Evolutionary conservation across 495 filamentous ascomycete genomes (phyloP).

Genomic region (Penicillium egyptiacum): DNA sequence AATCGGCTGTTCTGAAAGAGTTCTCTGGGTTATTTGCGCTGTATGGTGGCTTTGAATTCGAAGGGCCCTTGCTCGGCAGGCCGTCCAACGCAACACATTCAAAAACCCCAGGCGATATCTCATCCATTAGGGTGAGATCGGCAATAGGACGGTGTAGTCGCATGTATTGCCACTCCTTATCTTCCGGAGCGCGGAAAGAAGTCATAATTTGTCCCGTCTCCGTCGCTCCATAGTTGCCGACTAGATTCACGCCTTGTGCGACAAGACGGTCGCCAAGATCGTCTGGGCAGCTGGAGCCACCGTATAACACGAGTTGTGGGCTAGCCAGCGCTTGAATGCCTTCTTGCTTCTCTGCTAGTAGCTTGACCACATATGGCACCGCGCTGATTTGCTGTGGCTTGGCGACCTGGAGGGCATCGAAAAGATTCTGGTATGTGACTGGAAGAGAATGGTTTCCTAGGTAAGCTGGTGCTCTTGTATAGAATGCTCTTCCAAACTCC

Average conservation of each 20-base stretch:
- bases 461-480: slow-evolving; percentile 45
- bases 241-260: slow-evolving; percentile 53
- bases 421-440: slow-evolving; percentile 52
- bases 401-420: slow-evolving; percentile 46
- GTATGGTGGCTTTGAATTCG: slow-evolving; percentile 58
- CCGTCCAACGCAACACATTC: slow-evolving; percentile 59
- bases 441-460: slow-evolving; percentile 53
- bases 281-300: slow-evolving; percentile 55
- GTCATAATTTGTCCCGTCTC: slow-evolving; percentile 60
- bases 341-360: slow-evolving; percentile 50
- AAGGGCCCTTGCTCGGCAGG: slow-evolving; percentile 64
- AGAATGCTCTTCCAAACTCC: slow-evolving; percentile 46
- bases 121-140: slow-evolving; percentile 52
- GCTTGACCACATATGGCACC: slow-evolving; percentile 57
- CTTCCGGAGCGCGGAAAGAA: slow-evolving; percentile 44
- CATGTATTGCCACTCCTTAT: slow-evolving; percentile 69
- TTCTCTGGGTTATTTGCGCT: slow-evolving; percentile 51
- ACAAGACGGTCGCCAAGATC: slow-evolving; percentile 57
- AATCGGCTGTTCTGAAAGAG: slow-evolving; percentile 39
- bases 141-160: slow-evolving; percentile 41
- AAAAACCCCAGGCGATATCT: slow-evolving; percentile 49
- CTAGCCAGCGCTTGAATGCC: slow-evolving; percentile 47
- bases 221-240: slow-evolving; percentile 52
- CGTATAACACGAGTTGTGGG: slow-evolving; percentile 50
- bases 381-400: slow-evolving; percentile 52